Evolutionary conservation across 495 filamentous ascomycete species (phyloP).

Genomic region (Aspergillus diversus): DNA sequence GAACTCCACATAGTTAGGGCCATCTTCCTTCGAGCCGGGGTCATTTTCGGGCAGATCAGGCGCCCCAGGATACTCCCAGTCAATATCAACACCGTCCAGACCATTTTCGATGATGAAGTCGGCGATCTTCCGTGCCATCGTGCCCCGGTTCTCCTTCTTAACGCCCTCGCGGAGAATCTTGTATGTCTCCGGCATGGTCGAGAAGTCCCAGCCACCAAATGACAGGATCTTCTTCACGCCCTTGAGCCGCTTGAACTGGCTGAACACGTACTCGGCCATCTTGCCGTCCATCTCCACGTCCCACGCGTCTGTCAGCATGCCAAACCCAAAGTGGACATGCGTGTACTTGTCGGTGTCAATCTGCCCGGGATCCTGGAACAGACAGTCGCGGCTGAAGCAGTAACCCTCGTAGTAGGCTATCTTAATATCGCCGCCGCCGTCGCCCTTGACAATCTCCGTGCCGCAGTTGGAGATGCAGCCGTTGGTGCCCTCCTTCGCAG

Average conservation of each 20-base stretch:
- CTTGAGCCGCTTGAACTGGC: conserved; percentile 26
- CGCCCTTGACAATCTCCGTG: conserved; percentile 35
- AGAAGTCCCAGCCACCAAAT: conserved; percentile 55
- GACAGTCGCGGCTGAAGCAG: conserved; percentile 21
- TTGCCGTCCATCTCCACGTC: conserved; percentile 26
- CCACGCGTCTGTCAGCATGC: conserved; percentile 30
- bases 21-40: conserved; percentile 17
- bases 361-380: conserved; percentile 19
- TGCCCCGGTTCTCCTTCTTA: conserved; percentile 35
- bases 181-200: conserved; percentile 37
- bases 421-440: conserved; percentile 17
- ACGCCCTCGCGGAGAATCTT: conserved; percentile 38
- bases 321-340: conserved; percentile 53
- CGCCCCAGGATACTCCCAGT: conserved; percentile 45
- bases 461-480: conserved; percentile 55
- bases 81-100: conserved; percentile 45
- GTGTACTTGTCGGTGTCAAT: conserved; percentile 36
- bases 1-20: conserved; percentile 33
- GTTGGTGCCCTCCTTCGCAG: conserved; percentile 29
- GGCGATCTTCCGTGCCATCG: conserved; percentile 38
- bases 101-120: conserved; percentile 34
- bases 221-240: conserved; percentile 43
- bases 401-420: conserved; percentile 21
- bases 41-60: conserved; percentile 46
- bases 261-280: conserved; percentile 23